Base-by-base conservation (phyloP, 805 yeast species). In the Hanseniaspora taiwanica region DNA sequence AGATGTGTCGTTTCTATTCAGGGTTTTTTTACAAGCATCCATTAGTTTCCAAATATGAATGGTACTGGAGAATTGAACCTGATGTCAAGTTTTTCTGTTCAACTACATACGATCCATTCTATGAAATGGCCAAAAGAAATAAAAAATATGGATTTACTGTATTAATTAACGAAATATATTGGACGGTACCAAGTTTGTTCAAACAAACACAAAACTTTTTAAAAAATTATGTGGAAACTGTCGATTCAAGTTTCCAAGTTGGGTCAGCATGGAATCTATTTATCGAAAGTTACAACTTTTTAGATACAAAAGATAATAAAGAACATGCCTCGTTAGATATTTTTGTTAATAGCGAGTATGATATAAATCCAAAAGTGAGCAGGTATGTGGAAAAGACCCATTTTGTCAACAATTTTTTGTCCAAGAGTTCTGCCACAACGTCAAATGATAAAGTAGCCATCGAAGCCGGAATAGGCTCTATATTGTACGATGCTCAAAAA, bases 1-100 rank as follows among this genome's bases (percentile, higher is more conserved):
- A 81, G 53, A 89, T 89, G 97, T 89, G 97, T 56, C 69, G 96
- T n/a, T 87, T 78, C 56, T 84, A 82, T 54, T 76, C 93, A 0
- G 94, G 95, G 1, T 66, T 68, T 42, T 89, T 89, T 54, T 84
- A 74, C 62, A 73, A 78, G 44, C 96, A 89, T 57, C 81, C 81
- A 5, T 54, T 83, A 46, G 78, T 89, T 34, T 59, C 60, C 38
- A 69, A 75, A 44, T 69, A 76, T 42, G 85, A 86, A 45, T 89
- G 95, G 93, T 89, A 86, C 61, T 87, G 96, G 96, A 69, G 97
- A 42, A 85, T 91, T 10, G 98, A 91, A 58, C 97, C 97, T 3
- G 81, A 81, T 47, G 91, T 89, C 32, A 78, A 82, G 48, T 85
- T 84, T 54, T 85, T 69, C 56, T 89, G 98, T 60, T 96, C 89